These are phyloP conservation scores for Sphaerulina vaccinii DNA, from an alignment of 2,329 filamentous ascomycete species.

Conservation along the genomic window DNA sequence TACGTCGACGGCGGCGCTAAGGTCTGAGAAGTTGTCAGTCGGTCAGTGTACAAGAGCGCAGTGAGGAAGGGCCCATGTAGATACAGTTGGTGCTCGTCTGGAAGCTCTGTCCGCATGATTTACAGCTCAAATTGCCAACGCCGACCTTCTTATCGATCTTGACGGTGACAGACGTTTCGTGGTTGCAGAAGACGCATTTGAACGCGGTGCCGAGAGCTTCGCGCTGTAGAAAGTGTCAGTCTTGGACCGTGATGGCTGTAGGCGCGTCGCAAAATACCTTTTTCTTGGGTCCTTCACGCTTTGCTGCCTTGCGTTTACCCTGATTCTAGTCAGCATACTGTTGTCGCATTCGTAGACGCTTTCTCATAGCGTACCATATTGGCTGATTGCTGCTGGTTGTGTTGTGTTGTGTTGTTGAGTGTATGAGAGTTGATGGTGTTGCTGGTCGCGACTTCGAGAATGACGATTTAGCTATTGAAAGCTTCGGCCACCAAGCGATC, in stretches of 20 bases:
- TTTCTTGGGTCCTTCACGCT: slow-evolving; percentile 74
- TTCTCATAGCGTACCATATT: background rate
- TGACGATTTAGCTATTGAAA: background rate
- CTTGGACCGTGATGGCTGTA: background rate
- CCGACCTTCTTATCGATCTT: slow-evolving; percentile 93
- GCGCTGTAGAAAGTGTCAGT: slow-evolving; percentile 33
- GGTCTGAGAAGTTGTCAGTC: slow-evolving; percentile 58
- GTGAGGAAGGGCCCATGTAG: slow-evolving; percentile 32
- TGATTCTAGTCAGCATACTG: slow-evolving; percentile 3
- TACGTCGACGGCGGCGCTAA: slow-evolving; percentile 88
- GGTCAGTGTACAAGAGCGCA: slow-evolving; percentile 8
- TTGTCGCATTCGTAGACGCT: background rate
- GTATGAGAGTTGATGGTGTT: background rate
- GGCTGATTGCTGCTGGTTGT: background rate
- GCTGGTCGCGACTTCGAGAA: background rate
- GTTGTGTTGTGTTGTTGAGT: background rate
- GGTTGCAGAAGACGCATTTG: slow-evolving; percentile 96
- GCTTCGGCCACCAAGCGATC: background rate
- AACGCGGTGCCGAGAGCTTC: slow-evolving; percentile 74
- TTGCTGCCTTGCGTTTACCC: slow-evolving; percentile 91
- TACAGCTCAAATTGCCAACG: slow-evolving; percentile 81
- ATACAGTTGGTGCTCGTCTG: slow-evolving; percentile 90
- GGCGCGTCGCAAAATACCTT: slow-evolving; percentile 40
- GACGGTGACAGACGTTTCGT: slow-evolving; percentile 87
- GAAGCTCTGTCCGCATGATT: slow-evolving; percentile 89